These are phyloP conservation scores for Psidium friedrichsthalianum DNA, from an alignment of 345 rosid species.

Conservation along the genomic window DNA sequence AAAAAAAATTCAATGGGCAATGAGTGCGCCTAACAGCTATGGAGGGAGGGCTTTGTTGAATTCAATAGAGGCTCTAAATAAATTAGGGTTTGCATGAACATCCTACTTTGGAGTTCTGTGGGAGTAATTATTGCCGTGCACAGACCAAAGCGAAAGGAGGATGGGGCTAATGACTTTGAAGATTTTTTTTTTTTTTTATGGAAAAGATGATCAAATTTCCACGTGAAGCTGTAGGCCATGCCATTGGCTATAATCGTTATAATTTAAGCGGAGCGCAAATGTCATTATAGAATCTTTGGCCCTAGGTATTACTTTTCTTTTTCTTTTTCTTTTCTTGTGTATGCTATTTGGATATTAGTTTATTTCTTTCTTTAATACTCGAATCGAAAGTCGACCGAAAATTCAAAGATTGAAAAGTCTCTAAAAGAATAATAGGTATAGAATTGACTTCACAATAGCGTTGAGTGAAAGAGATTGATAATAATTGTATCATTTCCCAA, in stretches of 20 bases:
- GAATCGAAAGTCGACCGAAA: not conserved
- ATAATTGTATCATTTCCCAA: not conserved
- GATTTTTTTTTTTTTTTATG: not conserved
- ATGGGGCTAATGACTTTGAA: not conserved
- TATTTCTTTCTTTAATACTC: not conserved
- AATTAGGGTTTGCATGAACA: not conserved
- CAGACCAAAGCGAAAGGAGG: not conserved
- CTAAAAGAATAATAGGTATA: not conserved
- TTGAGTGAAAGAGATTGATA: not conserved
- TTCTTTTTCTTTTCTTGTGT: not conserved
- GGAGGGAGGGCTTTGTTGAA: not conserved
- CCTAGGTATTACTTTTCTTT: not conserved
- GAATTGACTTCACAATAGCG: not conserved
- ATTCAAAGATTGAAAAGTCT: not conserved
- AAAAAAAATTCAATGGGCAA: not conserved
- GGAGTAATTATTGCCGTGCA: not conserved
- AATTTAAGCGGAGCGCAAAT: not conserved
- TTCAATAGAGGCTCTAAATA: not conserved
- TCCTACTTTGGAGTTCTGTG: not conserved
- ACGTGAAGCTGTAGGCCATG: slow-evolving; percentile 1
- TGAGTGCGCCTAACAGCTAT: not conserved
- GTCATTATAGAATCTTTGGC: not conserved
- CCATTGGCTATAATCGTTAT: not conserved
- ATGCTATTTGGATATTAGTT: not conserved
- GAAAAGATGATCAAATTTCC: not conserved